A percentile compares a stretch with the other conserved stretches of the same genome.
phyloP scores from a whole-genome alignment of 176 grass and related monocot genomes.

The Bolboschoenus planiculmis region DNA sequence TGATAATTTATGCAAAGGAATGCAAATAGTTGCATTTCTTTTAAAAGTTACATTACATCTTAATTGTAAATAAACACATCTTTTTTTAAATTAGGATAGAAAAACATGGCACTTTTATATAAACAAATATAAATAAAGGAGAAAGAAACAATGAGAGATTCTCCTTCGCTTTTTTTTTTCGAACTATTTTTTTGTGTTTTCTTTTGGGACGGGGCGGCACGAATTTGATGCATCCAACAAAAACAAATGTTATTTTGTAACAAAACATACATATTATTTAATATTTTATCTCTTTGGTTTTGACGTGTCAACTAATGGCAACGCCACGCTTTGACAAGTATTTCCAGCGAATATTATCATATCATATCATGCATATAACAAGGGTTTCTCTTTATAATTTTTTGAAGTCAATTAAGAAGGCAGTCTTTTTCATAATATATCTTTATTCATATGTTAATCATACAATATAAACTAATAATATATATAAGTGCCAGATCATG shows the following conservation, averaged over 20 bases:
- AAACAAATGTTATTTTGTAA: no score
- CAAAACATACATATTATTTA: no score
- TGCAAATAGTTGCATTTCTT: no score
- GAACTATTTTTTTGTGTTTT: no score
- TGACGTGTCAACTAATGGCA: not conserved
- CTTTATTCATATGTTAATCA: not conserved
- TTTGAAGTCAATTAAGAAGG: not conserved
- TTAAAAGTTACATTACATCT: no score
- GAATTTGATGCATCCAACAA: not conserved
- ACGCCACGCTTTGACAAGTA: not conserved
- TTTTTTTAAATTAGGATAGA: no score
- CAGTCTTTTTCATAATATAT: not conserved
- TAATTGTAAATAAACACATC: no score
- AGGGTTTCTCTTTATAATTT: not conserved
- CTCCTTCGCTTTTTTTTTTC: no score
- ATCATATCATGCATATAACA: not conserved
- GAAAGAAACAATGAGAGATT: no score
- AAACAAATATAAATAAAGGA: no score
- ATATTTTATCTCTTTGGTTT: not conserved
- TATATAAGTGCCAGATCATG: slow-evolving; percentile 16
- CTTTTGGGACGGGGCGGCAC: not conserved
- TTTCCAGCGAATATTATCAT: not conserved
- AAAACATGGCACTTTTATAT: no score
- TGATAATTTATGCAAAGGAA: no score
- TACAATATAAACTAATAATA: not conserved